phyloP scores from a whole-genome alignment of 2,329 filamentous ascomycete genomes.

The Cytospora piceae region DNA sequence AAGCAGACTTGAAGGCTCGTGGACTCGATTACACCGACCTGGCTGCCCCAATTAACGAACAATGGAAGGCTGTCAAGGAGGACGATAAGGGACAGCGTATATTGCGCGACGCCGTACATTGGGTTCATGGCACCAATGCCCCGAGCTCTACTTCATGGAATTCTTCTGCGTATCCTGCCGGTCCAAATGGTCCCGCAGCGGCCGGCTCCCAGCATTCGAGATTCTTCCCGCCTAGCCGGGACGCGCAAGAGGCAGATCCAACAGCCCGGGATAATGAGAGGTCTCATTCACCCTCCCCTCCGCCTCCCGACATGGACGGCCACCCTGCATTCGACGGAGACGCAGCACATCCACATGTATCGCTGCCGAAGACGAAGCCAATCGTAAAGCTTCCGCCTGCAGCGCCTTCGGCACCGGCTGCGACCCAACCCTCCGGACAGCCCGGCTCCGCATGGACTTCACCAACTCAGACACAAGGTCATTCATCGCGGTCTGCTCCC shows the following conservation, averaged over 20 bases:
- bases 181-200: slow-evolving; percentile 14
- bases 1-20: slow-evolving; percentile 49
- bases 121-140: slow-evolving; percentile 37
- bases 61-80: slow-evolving; percentile 52
- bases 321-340: slow-evolving; percentile 76
- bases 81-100: slow-evolving; percentile 43
- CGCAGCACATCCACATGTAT: slow-evolving; percentile 66
- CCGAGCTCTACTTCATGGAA: slow-evolving; percentile 22
- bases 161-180: slow-evolving; percentile 8
- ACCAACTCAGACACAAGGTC: slow-evolving; percentile 40
- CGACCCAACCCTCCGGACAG: slow-evolving; percentile 33
- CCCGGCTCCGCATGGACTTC: slow-evolving; percentile 42
- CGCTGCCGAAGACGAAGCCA: slow-evolving; percentile 70
- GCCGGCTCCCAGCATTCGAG: slow-evolving; percentile 46
- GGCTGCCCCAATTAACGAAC: slow-evolving; percentile 56
- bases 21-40: slow-evolving; percentile 49
- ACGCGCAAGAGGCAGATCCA: slow-evolving; percentile 20
- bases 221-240: slow-evolving; percentile 60
- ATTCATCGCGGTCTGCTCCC: slow-evolving; percentile 34
- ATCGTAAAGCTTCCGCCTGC: slow-evolving; percentile 80
- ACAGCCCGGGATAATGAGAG: slow-evolving; percentile 44
- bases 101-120: slow-evolving; percentile 36
- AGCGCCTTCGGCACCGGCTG: slow-evolving; percentile 44
- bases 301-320: slow-evolving; percentile 69
- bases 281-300: slow-evolving; percentile 67